Conservation (phyloP, 306 rosid species). For the Albizia julibrissin region DNA sequence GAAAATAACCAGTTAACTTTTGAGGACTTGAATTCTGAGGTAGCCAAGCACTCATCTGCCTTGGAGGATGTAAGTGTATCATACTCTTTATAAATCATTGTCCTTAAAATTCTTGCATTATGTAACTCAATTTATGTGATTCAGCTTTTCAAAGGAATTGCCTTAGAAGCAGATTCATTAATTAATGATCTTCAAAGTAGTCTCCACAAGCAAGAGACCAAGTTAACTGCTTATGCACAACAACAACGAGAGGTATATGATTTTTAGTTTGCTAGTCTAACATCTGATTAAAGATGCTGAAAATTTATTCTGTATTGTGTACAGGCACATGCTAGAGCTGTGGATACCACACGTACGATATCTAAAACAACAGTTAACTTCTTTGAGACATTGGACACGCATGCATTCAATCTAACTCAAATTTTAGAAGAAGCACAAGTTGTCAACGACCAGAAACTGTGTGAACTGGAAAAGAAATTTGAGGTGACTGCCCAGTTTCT, state of each 20-base stretch:
- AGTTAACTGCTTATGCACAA: constrained; percentile 79
- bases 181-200: constrained; percentile 84
- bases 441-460: constrained; percentile 75
- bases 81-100: constrained; percentile 8
- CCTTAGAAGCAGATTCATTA: constrained; percentile 88
- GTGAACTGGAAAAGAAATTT: constrained; percentile 88
- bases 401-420: constrained; percentile 79
- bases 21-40: constrained; percentile 79
- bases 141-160: constrained; percentile 91
- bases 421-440: constrained; percentile 85
- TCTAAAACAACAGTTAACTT: constrained; percentile 88
- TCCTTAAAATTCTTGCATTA: constrained; percentile 1
- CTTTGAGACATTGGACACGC: constrained; percentile 77
- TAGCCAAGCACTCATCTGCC: constrained; percentile 85
- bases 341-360: constrained; percentile 78
- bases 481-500: constrained; percentile 61
- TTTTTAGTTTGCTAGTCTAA: constrained; percentile 19
- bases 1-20: constrained; percentile 81
- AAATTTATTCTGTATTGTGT: constrained; percentile 20
- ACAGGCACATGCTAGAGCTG: constrained; percentile 96
- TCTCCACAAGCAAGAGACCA: constrained; percentile 89
- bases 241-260: constrained; percentile 82
- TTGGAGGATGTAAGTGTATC: constrained; percentile 76
- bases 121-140: constrained; percentile 48
- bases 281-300: constrained; percentile 27